Evolutionary conservation across 768 basidiomycete species (phyloP).

Genomic region (Lactarius evosmus): DNA sequence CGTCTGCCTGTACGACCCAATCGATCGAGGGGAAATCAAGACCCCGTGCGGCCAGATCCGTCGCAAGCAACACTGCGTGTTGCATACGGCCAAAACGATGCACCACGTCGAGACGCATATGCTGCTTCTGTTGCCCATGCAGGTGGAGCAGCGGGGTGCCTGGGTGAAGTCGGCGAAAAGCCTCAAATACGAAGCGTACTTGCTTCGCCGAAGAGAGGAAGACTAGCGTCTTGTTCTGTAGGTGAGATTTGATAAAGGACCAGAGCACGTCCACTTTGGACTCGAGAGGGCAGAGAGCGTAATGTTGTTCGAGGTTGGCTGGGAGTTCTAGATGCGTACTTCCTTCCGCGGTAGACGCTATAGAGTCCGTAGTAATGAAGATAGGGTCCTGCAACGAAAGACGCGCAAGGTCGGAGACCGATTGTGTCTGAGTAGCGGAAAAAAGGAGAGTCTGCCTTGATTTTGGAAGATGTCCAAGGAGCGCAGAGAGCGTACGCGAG

Average conservation of each 20-base stretch:
- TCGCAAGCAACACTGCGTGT: conserved; percentile 87
- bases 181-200: conserved; percentile 94
- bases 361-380: conserved; percentile 56
- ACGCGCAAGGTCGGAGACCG: conserved; percentile 82
- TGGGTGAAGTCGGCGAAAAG: conserved; percentile 93
- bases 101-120: conserved; percentile 81
- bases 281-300: conserved; percentile 78
- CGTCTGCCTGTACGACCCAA: conserved; percentile 96
- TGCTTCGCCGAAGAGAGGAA: conserved; percentile 96
- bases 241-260: conserved; percentile 92
- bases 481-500: conserved; percentile 79
- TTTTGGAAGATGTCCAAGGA: conserved; percentile 87
- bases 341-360: conserved; percentile 39
- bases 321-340: conserved; percentile 56
- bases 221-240: conserved; percentile 87
- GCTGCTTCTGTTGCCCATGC: conserved; percentile 95
- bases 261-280: conserved; percentile 88
- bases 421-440: conserved; percentile 94
- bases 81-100: conserved; percentile 77
- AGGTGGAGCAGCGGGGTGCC: conserved; percentile 90
- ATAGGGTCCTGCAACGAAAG: conserved; percentile 83
- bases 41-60: conserved; percentile 94
- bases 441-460: conserved; percentile 93
- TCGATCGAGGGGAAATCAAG: conserved; percentile 95
- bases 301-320: conserved; percentile 81